Evolutionary conservation across 441 rosid genomes (phyloP).

Genomic region (Lagerstroemia fauriei): DNA sequence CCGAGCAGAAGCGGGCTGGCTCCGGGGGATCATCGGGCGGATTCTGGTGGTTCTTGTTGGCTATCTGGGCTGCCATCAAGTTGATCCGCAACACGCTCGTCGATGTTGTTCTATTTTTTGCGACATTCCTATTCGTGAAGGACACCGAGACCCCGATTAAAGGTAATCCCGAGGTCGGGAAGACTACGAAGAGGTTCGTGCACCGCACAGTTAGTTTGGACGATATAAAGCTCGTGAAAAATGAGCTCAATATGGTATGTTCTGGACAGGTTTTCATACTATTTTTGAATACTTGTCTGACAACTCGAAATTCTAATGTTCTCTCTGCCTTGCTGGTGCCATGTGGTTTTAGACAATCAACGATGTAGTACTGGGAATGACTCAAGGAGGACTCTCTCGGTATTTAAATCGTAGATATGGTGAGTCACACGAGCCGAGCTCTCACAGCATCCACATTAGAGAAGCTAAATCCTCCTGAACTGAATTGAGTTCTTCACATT

Average conservation of each 20-base stretch:
- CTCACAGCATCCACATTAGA: too few relatives aligned
- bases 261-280: neutral
- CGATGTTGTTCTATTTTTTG: conserved; percentile 25
- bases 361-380: conserved; percentile 31
- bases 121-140: conserved; percentile 25
- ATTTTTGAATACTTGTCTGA: neutral
- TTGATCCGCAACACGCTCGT: conserved; percentile 28
- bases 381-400: conserved; percentile 38
- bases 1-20: conserved; percentile 4
- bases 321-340: neutral
- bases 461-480: neutral
- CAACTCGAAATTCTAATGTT: neutral
- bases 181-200: conserved; percentile 23
- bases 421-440: neutral
- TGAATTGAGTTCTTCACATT: neutral
- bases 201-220: conserved; percentile 30
- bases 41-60: conserved; percentile 1
- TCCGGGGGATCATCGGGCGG: neutral
- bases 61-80: neutral
- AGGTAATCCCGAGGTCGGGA: conserved; percentile 11
- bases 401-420: conserved; percentile 37
- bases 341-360: conserved; percentile 29
- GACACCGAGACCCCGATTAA: conserved; percentile 35
- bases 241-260: conserved; percentile 23
- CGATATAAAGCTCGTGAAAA: conserved; percentile 38